Percentiles rank a stretch among this genome's conserved stretches.
Conservation (phyloP, 768 basidiomycete genomes). For the Boletus edulis region DNA sequence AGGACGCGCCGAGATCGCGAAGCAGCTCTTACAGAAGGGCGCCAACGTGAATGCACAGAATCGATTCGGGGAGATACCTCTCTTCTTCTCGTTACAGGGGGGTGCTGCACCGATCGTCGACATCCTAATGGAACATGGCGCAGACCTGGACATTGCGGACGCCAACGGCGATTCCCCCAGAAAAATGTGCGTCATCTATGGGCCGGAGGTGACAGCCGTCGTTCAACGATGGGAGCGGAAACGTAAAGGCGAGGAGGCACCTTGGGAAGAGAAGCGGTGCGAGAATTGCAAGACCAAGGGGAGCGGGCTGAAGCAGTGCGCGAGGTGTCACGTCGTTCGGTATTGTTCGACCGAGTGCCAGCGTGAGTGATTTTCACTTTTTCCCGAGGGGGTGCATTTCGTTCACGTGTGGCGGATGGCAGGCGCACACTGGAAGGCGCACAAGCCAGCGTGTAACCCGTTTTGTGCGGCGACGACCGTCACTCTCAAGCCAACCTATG, state of each 20-base stretch:
- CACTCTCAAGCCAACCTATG: slow-evolving; percentile 46
- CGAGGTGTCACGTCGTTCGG: slow-evolving; percentile 41
- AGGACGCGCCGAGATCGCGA: slow-evolving; percentile 32
- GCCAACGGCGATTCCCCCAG: slow-evolving; percentile 38
- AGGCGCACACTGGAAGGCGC: slow-evolving; percentile 48
- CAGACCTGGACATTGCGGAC: slow-evolving; percentile 40
- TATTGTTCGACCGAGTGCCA: slow-evolving; percentile 60
- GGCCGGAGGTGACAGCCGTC: slow-evolving; percentile 43
- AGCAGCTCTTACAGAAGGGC: slow-evolving; percentile 41
- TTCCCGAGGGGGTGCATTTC: neutral
- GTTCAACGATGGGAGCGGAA: slow-evolving; percentile 48
- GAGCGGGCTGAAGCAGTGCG: slow-evolving; percentile 40
- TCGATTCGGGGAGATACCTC: slow-evolving; percentile 45
- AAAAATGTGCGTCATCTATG: slow-evolving; percentile 32
- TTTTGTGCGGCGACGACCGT: slow-evolving; percentile 44
- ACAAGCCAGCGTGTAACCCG: slow-evolving; percentile 47
- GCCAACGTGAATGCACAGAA: slow-evolving; percentile 50
- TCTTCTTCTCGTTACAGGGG: slow-evolving; percentile 35
- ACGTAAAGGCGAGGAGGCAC: slow-evolving; percentile 42
- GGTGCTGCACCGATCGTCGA: slow-evolving; percentile 37
- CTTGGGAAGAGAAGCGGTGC: slow-evolving; percentile 44
- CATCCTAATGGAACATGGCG: slow-evolving; percentile 48
- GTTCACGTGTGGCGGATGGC: neutral
- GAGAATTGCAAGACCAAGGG: slow-evolving; percentile 34
- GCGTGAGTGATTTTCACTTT: slow-evolving; percentile 33